These are phyloP conservation scores for Alternaria ventricosa DNA, from an alignment of 2,329 filamentous ascomycete species.

Conservation along the genomic window DNA sequence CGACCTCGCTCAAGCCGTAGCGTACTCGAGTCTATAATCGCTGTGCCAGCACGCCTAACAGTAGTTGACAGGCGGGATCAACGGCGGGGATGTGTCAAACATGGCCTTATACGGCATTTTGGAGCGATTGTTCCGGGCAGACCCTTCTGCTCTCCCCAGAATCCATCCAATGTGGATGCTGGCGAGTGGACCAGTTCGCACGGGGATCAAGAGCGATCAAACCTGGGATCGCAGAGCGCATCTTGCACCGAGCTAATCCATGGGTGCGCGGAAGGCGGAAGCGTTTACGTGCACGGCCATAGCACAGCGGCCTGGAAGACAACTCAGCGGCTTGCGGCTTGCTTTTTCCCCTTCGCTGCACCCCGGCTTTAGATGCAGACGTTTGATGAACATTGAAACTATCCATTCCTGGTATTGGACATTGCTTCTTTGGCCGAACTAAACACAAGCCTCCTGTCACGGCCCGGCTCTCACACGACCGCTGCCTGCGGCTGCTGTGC, in stretches of 20 bases:
- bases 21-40: constrained; percentile 15
- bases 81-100: constrained; percentile 35
- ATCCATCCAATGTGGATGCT: constrained; percentile 16
- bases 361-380: constrained; percentile 34
- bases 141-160: constrained; percentile 23
- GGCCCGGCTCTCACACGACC: constrained; percentile 39
- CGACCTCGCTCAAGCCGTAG: constrained; percentile 17
- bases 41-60: constrained; percentile 22
- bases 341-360: constrained; percentile 38
- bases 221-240: constrained; percentile 26
- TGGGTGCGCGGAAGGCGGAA: constrained; percentile 44
- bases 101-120: constrained; percentile 28
- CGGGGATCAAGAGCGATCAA: constrained; percentile 21
- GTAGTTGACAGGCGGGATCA: constrained; percentile 41
- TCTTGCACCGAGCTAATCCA: constrained; percentile 29
- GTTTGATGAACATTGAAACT: constrained; percentile 39
- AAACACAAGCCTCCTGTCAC: constrained; percentile 39
- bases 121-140: constrained; percentile 23
- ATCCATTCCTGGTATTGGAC: constrained; percentile 37
- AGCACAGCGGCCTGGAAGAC: constrained; percentile 24
- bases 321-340: constrained; percentile 30
- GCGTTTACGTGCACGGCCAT: constrained; percentile 39
- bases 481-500: constrained; percentile 43
- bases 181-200: constrained; percentile 29
- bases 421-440: constrained; percentile 35